Percentiles rank a stretch among this genome's conserved stretches.
Conservation (phyloP, 257 asterid species). For the Solanum corneliomulleri region DNA sequence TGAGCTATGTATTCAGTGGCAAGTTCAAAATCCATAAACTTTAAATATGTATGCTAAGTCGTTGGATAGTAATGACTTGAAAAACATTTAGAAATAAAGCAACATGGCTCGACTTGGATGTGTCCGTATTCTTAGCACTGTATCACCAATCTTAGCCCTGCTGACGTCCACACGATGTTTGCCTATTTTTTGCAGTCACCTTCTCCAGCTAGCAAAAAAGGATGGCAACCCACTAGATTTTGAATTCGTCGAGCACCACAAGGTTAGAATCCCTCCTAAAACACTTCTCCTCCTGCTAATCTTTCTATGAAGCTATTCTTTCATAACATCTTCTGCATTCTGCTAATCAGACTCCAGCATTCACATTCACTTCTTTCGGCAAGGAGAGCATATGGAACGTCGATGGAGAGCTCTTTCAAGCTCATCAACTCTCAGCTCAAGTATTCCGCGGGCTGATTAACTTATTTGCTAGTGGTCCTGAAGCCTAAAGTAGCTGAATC, state of each 20-base stretch:
- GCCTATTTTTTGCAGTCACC: conserved; percentile 56
- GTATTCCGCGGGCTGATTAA: conserved; percentile 84
- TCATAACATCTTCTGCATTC: conserved; percentile 4
- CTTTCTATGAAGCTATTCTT: neutral
- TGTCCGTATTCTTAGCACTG: neutral
- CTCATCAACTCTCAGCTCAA: conserved; percentile 88
- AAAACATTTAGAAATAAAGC: neutral
- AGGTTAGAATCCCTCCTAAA: conserved; percentile 28
- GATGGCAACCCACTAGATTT: conserved; percentile 85
- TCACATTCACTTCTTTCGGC: conserved; percentile 82
- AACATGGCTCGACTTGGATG: neutral
- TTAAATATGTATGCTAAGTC: neutral
- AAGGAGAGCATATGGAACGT: conserved; percentile 87
- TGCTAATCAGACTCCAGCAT: conserved; percentile 55
- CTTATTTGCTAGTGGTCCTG: conserved; percentile 87
- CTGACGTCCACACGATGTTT: neutral
- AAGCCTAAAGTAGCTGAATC: conserved; percentile 11
- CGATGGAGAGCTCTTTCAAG: conserved; percentile 79
- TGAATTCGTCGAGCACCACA: conserved; percentile 84
- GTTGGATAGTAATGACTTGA: neutral
- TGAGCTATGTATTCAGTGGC: neutral
- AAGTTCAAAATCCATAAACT: neutral
- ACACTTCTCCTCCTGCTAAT: neutral
- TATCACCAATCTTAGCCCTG: neutral
- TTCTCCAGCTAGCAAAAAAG: conserved; percentile 68